A percentile compares a stretch with the other conserved stretches of the same genome.
Conservation (phyloP, 306 rosid genomes). For the Pyrus bretschneideri region DNA sequence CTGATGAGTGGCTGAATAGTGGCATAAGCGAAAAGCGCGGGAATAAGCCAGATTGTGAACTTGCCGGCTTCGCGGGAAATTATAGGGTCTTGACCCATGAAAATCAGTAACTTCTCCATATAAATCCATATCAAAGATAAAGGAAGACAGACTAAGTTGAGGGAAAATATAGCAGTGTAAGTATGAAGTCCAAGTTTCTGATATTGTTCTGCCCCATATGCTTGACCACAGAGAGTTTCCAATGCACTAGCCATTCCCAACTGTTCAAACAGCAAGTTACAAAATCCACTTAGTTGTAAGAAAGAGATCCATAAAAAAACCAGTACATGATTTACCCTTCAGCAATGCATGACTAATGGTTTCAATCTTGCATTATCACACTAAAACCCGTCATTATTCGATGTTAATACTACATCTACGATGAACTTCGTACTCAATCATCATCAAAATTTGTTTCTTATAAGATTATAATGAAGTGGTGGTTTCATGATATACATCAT, state of each 20-base stretch:
- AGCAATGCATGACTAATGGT: not conserved
- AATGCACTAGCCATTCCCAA: conserved; percentile 51
- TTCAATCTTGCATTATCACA: not conserved
- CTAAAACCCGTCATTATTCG: not conserved
- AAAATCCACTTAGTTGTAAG: not conserved
- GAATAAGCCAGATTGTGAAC: conserved; percentile 43
- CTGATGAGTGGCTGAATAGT: conserved; percentile 35
- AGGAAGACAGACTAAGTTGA: conserved; percentile 39
- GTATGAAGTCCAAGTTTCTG: conserved; percentile 35
- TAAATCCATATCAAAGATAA: conserved; percentile 36
- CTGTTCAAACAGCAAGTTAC: conserved; percentile 7
- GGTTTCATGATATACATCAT: not conserved
- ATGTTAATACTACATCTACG: not conserved
- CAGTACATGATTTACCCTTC: not conserved
- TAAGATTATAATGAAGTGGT: not conserved
- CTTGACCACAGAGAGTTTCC: conserved; percentile 54
- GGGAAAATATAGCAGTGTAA: conserved; percentile 49
- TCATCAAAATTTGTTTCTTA: not conserved
- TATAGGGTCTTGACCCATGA: conserved; percentile 51
- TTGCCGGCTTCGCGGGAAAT: conserved; percentile 52
- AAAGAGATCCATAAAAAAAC: not conserved
- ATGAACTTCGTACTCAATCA: not conserved
- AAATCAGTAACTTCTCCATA: conserved; percentile 35
- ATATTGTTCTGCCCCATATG: conserved; percentile 49
- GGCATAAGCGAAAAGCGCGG: conserved; percentile 44